Percentiles rank a stretch among this genome's conserved stretches.
Evolutionary conservation across 768 basidiomycete genomes (phyloP).

Genomic region (Kwoniella sp.): DNA sequence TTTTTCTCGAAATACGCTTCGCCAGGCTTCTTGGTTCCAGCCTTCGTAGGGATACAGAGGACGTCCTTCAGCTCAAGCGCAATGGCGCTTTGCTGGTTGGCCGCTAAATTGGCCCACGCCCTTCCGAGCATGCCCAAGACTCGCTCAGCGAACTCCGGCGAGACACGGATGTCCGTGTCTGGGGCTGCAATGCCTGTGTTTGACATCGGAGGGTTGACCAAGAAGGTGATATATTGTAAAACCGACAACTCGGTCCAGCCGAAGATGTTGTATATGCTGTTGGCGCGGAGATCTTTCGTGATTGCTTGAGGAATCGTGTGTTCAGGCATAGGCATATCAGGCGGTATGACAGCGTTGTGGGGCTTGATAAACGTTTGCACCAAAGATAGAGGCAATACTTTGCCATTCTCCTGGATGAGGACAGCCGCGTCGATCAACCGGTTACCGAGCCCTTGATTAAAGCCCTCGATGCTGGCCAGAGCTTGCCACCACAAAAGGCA

Average conservation of each 20-base stretch:
- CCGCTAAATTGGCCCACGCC: conserved; percentile 65
- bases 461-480: conserved; percentile 52
- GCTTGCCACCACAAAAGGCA: conserved; percentile 82
- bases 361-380: conserved; percentile 70
- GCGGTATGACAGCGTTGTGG: conserved; percentile 60
- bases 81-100: conserved; percentile 55
- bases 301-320: conserved; percentile 66
- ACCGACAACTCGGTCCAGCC: conserved; percentile 75
- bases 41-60: conserved; percentile 67
- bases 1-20: conserved; percentile 80
- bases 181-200: conserved; percentile 42
- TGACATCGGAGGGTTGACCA: conserved; percentile 56
- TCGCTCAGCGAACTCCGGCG: conserved; percentile 73
- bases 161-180: conserved; percentile 63
- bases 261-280: conserved; percentile 54
- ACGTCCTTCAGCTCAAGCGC: conserved; percentile 55
- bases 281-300: conserved; percentile 53
- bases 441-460: conserved; percentile 51
- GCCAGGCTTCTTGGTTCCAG: conserved; percentile 66
- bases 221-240: conserved; percentile 67
- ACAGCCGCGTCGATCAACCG: conserved; percentile 71
- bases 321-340: conserved; percentile 69
- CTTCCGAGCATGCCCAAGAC: conserved; percentile 65
- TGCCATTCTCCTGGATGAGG: conserved; percentile 53
- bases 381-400: conserved; percentile 64